phyloP scores from a whole-genome alignment of 805 yeast species.

The Candida tibetensis region DNA sequence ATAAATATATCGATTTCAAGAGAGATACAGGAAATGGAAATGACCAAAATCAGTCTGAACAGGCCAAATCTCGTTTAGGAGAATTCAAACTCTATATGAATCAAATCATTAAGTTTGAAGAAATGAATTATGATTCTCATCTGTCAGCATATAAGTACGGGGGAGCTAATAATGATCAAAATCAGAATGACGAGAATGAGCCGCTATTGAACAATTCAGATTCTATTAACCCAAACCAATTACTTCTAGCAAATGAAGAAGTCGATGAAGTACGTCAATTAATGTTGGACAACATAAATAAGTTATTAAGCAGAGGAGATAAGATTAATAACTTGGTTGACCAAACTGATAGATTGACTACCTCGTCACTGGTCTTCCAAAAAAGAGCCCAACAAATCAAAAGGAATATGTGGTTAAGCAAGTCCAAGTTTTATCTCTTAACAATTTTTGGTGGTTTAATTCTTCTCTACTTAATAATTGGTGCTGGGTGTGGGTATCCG shows the following conservation, averaged over 20 bases:
- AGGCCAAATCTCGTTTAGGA: conserved; percentile 25
- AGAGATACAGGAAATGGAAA: conserved; percentile 20
- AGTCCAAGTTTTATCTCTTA: conserved; percentile 42
- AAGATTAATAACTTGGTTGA: conserved; percentile 68
- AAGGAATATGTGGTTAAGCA: conserved; percentile 69
- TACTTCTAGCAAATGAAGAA: conserved; percentile 48
- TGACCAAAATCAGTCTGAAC: conserved; percentile 5
- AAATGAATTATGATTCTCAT: conserved; percentile 41
- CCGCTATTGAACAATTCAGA: conserved; percentile 14
- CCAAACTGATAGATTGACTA: conserved; percentile 72
- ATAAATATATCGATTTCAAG: conserved; percentile 45
- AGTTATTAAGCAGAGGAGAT: conserved; percentile 75
- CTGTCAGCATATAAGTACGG: conserved; percentile 34
- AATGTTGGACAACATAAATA: conserved; percentile 72
- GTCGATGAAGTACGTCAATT: conserved; percentile 62
- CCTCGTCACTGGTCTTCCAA: conserved; percentile 65
- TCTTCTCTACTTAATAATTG: conserved; percentile 45
- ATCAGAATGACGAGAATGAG: conserved; percentile 14
- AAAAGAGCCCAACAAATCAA: conserved; percentile 62
- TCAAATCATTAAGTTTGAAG: conserved; percentile 55
- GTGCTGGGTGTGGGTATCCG: conserved; percentile 55
- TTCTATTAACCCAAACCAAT: conserved; percentile 35
- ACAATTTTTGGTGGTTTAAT: conserved; percentile 18
- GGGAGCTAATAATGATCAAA: conserved; percentile 11
- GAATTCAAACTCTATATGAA: conserved; percentile 57